A percentile compares a stretch with the other conserved stretches of the same genome.
phyloP scores from a whole-genome alignment of 805 yeast genomes.

The Teunomyces gatunensis region DNA sequence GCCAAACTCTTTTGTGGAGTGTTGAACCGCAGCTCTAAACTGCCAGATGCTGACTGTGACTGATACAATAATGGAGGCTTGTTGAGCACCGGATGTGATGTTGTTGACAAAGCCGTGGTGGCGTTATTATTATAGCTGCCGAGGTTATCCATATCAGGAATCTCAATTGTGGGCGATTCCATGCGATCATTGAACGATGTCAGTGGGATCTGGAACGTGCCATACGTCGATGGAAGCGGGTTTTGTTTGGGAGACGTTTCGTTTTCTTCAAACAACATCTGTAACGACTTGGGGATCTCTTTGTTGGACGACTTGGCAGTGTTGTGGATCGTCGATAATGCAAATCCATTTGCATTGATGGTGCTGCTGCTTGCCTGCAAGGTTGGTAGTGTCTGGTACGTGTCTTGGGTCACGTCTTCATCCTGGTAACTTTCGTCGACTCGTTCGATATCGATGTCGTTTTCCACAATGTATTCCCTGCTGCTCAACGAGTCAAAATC shows the following conservation, averaged over 20 bases:
- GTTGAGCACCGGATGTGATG: slow-evolving; percentile 20
- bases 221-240: background rate
- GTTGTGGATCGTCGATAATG: slow-evolving; percentile 3
- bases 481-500: slow-evolving; percentile 83
- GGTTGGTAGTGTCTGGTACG: slow-evolving; percentile 30
- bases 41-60: slow-evolving; percentile 43
- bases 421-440: slow-evolving; percentile 28
- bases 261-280: slow-evolving; percentile 63
- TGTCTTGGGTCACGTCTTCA: slow-evolving; percentile 18
- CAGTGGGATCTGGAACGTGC: slow-evolving; percentile 10
- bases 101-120: background rate
- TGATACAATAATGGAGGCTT: slow-evolving; percentile 45
- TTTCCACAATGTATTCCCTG: slow-evolving; percentile 69
- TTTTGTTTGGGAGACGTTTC: slow-evolving; percentile 10
- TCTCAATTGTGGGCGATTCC: slow-evolving; percentile 64
- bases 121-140: slow-evolving; percentile 16
- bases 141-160: slow-evolving; percentile 60
- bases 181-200: slow-evolving; percentile 27
- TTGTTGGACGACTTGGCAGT: slow-evolving; percentile 2
- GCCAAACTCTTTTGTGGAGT: background rate
- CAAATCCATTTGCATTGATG: slow-evolving; percentile 12
- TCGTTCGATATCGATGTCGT: slow-evolving; percentile 50
- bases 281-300: slow-evolving; percentile 70
- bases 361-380: slow-evolving; percentile 9
- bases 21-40: slow-evolving; percentile 28